Evolutionary conservation across 345 rosid species (phyloP), one percentile per base, ranked within the genome.

Genomic region (Anacardium occidentale): DNA sequence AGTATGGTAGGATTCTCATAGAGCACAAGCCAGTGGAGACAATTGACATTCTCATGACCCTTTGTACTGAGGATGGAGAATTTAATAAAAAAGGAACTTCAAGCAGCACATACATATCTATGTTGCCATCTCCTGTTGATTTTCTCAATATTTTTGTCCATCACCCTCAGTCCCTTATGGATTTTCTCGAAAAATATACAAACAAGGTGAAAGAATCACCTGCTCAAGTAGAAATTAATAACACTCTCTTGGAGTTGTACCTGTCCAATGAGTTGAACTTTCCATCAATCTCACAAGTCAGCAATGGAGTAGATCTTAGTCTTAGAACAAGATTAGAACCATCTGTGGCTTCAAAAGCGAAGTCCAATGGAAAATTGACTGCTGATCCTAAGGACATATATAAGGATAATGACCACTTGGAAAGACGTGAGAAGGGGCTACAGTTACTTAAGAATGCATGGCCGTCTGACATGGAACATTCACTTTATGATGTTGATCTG

Each of bases 71-170:
- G 71, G 93, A 89, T 81, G 85, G 74, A 55, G 93, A 89, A 37
- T 67, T 78, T 2, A 55, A 72, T 44, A 84, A 73, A 77, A 80
- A 74, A 74, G 90, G 89, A 78, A 71, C 92, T 72, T 84, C 97
- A 69, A 88, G 75, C 82, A 84, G 88, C 69, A 77, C 66, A 29
- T 88, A 88, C 83, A 81, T 95, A 47, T 87, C 93, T 71, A 88
- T 95, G 93, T 75, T 95, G 84, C 98, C 99, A 5, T 95, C 99
- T 71, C 99, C 99, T 61, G 97, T 95, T 75, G 98, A 95, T 81
- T 95, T 95, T 83, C 87, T 92, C 67, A 92, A 90, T 73, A 90
- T 95, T 77, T 95, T 95, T 74, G 80, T 90, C 76, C 99, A 92
- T 77, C 85, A 89, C 77, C 93, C 98, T 21, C 80, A 83, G 76